Conservation (phyloP, 192 early-diverging fungal species). For the Spizellomyces punctatus region DNA sequence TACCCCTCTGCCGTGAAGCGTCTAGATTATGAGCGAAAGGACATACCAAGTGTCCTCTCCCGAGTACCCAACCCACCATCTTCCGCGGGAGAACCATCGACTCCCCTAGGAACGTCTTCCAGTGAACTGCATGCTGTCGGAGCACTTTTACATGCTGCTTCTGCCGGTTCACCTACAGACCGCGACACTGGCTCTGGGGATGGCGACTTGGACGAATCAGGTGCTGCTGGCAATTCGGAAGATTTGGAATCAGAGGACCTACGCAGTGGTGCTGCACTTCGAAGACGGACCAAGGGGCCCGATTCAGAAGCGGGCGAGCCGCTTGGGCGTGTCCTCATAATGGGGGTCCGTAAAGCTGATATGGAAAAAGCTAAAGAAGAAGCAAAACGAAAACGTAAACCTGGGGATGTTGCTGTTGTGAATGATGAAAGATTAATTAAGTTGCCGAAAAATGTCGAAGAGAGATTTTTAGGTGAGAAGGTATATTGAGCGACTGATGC, state of each 20-base stretch:
- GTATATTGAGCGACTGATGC: background rate
- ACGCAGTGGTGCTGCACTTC: no score
- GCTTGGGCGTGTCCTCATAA: slow-evolving; percentile 13
- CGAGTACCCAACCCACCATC: background rate
- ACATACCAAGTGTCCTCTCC: background rate
- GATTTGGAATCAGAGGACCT: no score
- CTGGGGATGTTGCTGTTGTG: slow-evolving; percentile 41
- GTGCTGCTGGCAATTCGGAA: background rate
- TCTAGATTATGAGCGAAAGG: slow-evolving; percentile 9
- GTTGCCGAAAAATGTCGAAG: slow-evolving; percentile 16
- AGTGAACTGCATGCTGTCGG: background rate
- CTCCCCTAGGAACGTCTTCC: background rate
- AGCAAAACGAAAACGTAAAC: slow-evolving; percentile 23
- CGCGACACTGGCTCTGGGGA: background rate
- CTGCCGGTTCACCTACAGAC: no score
- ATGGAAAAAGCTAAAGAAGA: slow-evolving; percentile 26
- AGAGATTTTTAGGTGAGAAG: slow-evolving; percentile 33
- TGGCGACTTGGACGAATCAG: background rate
- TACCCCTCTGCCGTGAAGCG: slow-evolving; percentile 23
- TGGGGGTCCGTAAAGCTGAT: slow-evolving; percentile 16
- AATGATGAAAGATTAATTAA: slow-evolving; percentile 41
- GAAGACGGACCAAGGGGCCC: no score
- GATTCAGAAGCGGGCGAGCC: slow-evolving; percentile 9
- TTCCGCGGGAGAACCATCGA: background rate
- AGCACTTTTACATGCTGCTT: background rate